Conservation (phyloP, 2,329 filamentous ascomycete species). For the Xylariaceae sp. region DNA sequence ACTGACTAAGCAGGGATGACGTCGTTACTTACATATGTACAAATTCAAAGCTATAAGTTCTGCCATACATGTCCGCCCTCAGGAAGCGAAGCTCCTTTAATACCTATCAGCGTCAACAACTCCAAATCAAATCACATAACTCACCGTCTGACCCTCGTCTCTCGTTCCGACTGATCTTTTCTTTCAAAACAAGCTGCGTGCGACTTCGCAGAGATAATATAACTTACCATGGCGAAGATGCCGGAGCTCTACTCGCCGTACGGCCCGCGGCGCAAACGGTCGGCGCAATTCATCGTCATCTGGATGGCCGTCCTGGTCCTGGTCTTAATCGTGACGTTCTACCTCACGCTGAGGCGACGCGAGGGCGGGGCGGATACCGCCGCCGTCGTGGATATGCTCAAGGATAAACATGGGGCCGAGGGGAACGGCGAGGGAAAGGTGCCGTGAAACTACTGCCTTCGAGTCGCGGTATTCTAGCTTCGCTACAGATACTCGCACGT, state of each 20-base stretch:
- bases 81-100: too few relatives aligned
- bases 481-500: too few relatives aligned
- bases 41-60: background rate
- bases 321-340: constrained; percentile 31
- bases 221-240: constrained; percentile 23
- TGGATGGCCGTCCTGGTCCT: constrained; percentile 34
- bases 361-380: constrained; percentile 20
- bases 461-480: background rate
- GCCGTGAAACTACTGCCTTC: background rate
- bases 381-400: constrained; percentile 18
- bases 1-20: constrained; percentile 13
- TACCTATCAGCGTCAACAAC: background rate
- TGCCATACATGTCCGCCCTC: background rate
- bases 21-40: background rate
- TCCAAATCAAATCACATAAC: background rate
- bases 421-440: constrained; percentile 4
- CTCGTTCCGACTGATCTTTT: too few relatives aligned
- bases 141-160: background rate
- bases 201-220: background rate
- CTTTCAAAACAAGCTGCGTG: background rate
- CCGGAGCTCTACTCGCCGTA: constrained; percentile 35
- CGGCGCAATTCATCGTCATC: constrained; percentile 29
- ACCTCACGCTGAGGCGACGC: constrained; percentile 31
- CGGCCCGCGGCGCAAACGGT: constrained; percentile 33
- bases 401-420: constrained; percentile 5